A percentile compares a stretch with the other conserved stretches of the same genome.
Evolutionary conservation across 495 filamentous ascomycete species (phyloP).

Genomic region (Schizothecium vesticola): DNA sequence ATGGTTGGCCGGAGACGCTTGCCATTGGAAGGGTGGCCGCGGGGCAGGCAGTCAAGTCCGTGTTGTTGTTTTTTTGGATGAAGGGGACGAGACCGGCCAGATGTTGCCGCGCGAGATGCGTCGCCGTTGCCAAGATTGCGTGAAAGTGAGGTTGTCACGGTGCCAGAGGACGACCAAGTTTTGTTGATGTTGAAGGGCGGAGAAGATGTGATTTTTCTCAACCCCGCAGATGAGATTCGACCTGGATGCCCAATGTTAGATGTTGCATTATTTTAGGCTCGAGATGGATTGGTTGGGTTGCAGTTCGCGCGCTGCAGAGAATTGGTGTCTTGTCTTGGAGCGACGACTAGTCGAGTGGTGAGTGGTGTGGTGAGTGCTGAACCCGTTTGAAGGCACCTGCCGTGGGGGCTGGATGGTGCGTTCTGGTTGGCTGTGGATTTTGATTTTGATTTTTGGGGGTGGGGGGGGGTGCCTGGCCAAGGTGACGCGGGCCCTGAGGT

Average conservation of each 20-base stretch:
- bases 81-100: neutral
- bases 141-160: neutral
- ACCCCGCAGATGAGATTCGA: neutral
- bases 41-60: neutral
- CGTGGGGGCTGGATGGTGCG: neutral
- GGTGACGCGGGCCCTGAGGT: neutral
- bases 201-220: neutral
- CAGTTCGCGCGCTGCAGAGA: slow-evolving; percentile 13
- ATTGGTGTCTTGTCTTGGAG: slow-evolving; percentile 22
- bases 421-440: neutral
- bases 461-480: neutral
- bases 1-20: slow-evolving; percentile 15
- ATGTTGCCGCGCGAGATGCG: neutral
- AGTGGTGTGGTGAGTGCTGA: neutral
- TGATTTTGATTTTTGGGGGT: neutral
- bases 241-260: slow-evolving; percentile 19
- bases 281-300: slow-evolving; percentile 26
- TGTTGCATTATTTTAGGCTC: neutral
- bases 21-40: slow-evolving; percentile 11
- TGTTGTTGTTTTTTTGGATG: neutral
- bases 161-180: neutral
- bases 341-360: neutral
- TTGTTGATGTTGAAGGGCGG: neutral
- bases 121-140: neutral
- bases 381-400: neutral